Conservation (phyloP, 2,329 filamentous ascomycete genomes). For the Aspergillus aculeatus region DNA sequence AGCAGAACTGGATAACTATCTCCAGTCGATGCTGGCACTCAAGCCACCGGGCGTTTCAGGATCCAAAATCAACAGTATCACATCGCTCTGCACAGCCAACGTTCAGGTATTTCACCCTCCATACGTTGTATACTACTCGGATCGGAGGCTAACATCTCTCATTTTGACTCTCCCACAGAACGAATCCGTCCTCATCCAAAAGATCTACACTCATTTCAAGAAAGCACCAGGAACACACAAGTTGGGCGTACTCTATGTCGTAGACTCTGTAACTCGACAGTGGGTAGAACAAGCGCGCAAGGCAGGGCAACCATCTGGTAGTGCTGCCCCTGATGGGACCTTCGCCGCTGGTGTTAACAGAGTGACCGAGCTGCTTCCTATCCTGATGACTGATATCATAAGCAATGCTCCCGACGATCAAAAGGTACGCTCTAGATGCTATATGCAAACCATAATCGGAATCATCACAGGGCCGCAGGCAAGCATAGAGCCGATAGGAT, state of each 20-base stretch:
- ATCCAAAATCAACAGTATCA: conserved; percentile 85
- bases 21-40: conserved; percentile 86
- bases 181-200: conserved; percentile 91
- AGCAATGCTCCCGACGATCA: conserved; percentile 85
- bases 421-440: conserved; percentile 73
- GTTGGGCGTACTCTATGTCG: conserved; percentile 97
- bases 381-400: conserved; percentile 93
- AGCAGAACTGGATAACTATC: conserved; percentile 83
- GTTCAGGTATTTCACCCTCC: conserved; percentile 66
- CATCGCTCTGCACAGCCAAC: conserved; percentile 80
- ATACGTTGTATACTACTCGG: not conserved
- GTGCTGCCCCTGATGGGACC: conserved; percentile 81
- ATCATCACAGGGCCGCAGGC: conserved; percentile 33
- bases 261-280: conserved; percentile 99
- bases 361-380: conserved; percentile 91
- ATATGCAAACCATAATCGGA: conserved; percentile 21
- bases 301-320: conserved; percentile 77
- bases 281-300: conserved; percentile 95
- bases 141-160: conserved; percentile 24
- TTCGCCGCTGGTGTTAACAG: conserved; percentile 93
- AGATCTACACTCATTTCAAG: conserved; percentile 96
- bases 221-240: conserved; percentile 94
- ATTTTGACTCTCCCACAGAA: conserved; percentile 58
- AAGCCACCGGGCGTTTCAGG: conserved; percentile 94
- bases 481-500: conserved; percentile 24